A percentile compares a stretch with the other conserved stretches of the same genome.
Evolutionary conservation across 257 asterid genomes (phyloP).

Genomic region (Ocimum tenuiflorum): DNA sequence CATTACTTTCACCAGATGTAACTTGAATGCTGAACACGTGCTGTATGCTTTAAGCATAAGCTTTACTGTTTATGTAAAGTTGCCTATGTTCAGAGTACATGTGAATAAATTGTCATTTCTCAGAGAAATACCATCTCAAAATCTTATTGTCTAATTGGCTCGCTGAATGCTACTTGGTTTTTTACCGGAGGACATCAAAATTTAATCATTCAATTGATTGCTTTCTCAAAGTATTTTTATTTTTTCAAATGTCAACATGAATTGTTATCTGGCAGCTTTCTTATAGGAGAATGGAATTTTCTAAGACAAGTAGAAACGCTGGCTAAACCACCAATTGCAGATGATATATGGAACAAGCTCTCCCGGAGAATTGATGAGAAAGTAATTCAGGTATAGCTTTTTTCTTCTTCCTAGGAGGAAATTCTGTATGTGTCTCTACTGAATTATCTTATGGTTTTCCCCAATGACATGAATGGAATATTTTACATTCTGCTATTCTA

Average conservation of each 20-base stretch:
- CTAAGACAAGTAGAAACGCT: slow-evolving; percentile 36
- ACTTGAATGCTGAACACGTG: neutral
- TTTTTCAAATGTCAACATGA: neutral
- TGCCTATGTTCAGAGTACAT: neutral
- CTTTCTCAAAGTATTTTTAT: neutral
- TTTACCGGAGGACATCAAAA: neutral
- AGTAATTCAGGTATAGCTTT: slow-evolving; percentile 49
- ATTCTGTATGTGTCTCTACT: neutral
- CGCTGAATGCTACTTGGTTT: slow-evolving; percentile 3
- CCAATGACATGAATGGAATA: neutral
- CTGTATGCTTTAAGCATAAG: neutral
- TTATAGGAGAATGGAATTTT: slow-evolving; percentile 69
- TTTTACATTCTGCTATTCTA: neutral
- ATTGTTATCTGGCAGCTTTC: slow-evolving; percentile 48
- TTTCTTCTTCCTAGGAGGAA: neutral
- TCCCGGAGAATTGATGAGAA: slow-evolving; percentile 44
- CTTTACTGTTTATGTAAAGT: neutral
- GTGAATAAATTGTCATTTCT: neutral
- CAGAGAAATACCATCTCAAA: neutral
- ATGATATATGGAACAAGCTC: slow-evolving; percentile 52
- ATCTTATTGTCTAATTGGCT: slow-evolving; percentile 2
- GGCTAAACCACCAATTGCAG: slow-evolving; percentile 43
- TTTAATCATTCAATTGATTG: slow-evolving; percentile 3
- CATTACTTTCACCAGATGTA: neutral
- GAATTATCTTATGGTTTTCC: neutral